phyloP scores from a whole-genome alignment of 148 eudicot genomes.

The Suaeda aralocaspica region DNA sequence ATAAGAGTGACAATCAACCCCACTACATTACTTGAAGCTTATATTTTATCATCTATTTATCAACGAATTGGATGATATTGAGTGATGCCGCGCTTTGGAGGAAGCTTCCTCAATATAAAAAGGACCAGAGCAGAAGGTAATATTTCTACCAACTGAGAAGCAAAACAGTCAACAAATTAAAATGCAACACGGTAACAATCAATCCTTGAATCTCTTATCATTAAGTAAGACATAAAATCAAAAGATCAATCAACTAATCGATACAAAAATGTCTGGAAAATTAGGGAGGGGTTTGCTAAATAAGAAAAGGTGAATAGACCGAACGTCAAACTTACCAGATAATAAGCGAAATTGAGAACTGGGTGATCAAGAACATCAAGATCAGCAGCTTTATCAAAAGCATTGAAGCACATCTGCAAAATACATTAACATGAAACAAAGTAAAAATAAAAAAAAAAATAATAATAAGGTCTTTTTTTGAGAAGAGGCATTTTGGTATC shows the following conservation, averaged over 20 bases:
- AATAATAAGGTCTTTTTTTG: background rate
- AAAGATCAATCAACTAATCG: background rate
- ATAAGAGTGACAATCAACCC: slow-evolving; percentile 1
- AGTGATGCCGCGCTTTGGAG: slow-evolving; percentile 81
- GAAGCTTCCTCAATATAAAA: slow-evolving; percentile 89
- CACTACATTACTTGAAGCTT: slow-evolving; percentile 8
- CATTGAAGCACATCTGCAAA: slow-evolving; percentile 84
- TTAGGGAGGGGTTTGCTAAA: background rate
- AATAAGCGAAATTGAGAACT: slow-evolving; percentile 61
- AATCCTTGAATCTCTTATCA: background rate
- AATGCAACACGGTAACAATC: background rate
- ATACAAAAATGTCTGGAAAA: background rate
- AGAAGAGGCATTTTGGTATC: background rate
- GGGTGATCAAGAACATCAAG: slow-evolving; percentile 91
- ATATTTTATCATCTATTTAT: background rate
- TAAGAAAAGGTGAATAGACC: background rate
- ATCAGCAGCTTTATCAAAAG: slow-evolving; percentile 78
- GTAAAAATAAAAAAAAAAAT: no score
- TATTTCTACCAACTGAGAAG: slow-evolving; percentile 77
- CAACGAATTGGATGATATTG: slow-evolving; percentile 76
- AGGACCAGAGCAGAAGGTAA: slow-evolving; percentile 84
- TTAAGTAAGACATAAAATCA: no score
- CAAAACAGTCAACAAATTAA: background rate
- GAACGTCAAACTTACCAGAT: slow-evolving; percentile 51
- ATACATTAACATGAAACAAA: background rate